These are phyloP conservation scores for Ajuga chamaepitys DNA, from an alignment of 257 asterid genomes.

Conservation along the genomic window DNA sequence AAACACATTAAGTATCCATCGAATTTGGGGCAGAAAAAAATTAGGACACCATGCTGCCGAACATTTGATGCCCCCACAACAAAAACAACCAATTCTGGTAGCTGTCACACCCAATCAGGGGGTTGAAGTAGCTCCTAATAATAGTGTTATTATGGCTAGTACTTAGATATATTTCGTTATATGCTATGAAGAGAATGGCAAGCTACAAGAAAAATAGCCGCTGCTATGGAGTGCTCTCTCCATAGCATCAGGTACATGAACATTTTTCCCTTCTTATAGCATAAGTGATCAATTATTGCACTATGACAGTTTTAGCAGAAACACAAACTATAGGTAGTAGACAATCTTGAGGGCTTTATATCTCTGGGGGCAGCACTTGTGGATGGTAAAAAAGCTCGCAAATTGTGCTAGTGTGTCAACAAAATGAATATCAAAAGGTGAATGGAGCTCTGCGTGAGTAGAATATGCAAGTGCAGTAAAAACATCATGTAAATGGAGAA, in stretches of 20 bases:
- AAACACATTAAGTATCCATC: slow-evolving; percentile 9
- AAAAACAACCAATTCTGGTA: no score
- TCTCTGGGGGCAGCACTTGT: slow-evolving; percentile 1
- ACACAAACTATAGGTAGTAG: background rate
- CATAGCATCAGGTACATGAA: background rate
- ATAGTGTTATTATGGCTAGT: no score
- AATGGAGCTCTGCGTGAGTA: background rate
- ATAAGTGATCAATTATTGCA: background rate
- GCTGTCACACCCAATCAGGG: no score
- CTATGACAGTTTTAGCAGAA: background rate
- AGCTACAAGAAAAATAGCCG: no score
- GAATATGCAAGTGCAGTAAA: background rate
- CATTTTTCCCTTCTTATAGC: background rate
- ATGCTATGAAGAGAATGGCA: no score
- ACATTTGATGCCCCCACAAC: background rate
- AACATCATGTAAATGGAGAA: background rate
- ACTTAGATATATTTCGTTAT: no score
- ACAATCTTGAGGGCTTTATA: background rate
- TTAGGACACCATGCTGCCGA: background rate
- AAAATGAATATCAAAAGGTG: background rate
- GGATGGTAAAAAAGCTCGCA: background rate
- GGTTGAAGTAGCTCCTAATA: no score
- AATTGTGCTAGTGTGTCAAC: background rate
- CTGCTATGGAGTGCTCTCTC: no score
- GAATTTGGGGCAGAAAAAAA: slow-evolving; percentile 3